A percentile compares a stretch with the other conserved stretches of the same genome.
Evolutionary conservation across 805 yeast species (phyloP).

Genomic region (Lipomyces orientalis): DNA sequence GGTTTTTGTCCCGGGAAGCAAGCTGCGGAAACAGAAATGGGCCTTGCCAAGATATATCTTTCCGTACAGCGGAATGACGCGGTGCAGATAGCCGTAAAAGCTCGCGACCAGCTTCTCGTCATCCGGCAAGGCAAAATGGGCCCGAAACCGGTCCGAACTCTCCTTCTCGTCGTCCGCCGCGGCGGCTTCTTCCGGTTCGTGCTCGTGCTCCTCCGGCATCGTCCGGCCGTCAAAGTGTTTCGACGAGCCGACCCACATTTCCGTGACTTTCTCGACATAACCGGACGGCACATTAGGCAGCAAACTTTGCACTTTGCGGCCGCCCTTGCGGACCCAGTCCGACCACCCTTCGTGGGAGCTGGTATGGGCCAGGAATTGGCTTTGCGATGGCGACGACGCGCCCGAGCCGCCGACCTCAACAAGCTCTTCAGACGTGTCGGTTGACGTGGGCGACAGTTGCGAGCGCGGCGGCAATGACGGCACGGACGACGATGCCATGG

Average conservation of each 20-base stretch:
- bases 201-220: slow-evolving; percentile 52
- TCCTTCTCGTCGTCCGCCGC: slow-evolving; percentile 34
- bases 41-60: slow-evolving; percentile 73
- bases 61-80: slow-evolving; percentile 81
- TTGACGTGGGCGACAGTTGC: not conserved
- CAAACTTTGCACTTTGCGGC: slow-evolving; percentile 32
- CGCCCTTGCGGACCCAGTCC: slow-evolving; percentile 38
- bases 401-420: slow-evolving; percentile 24
- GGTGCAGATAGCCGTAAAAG: slow-evolving; percentile 70
- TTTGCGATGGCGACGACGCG: slow-evolving; percentile 16
- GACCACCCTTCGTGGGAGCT: slow-evolving; percentile 34
- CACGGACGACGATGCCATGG: not conserved
- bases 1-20: slow-evolving; percentile 77
- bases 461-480: not conserved
- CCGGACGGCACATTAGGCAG: slow-evolving; percentile 28
- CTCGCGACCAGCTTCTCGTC: slow-evolving; percentile 63
- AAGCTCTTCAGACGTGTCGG: slow-evolving; percentile 27
- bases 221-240: slow-evolving; percentile 58
- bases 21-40: slow-evolving; percentile 78
- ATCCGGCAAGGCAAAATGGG: slow-evolving; percentile 67
- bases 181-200: slow-evolving; percentile 52
- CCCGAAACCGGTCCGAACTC: slow-evolving; percentile 64
- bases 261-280: slow-evolving; percentile 46
- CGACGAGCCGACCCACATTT: slow-evolving; percentile 66
- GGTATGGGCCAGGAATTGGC: not conserved